Evolutionary conservation across 2,329 filamentous ascomycete species (phyloP).

Genomic region (Ampelomyces quisqualis): DNA sequence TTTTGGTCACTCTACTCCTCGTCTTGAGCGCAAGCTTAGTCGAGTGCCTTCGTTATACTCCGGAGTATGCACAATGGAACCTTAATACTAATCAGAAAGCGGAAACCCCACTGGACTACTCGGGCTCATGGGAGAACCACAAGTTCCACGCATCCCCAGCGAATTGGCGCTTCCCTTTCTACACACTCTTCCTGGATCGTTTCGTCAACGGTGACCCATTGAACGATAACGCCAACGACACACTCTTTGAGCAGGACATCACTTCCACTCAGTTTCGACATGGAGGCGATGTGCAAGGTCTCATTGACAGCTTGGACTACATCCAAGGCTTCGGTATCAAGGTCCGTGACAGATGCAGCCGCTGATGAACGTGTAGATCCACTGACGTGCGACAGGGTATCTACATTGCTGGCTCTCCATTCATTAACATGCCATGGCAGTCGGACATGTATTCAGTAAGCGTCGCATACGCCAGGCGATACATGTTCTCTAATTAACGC

Average conservation of each 20-base stretch:
- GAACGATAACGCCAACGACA: background rate
- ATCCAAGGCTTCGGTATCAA: background rate
- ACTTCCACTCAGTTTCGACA: background rate
- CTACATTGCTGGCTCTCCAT: background rate
- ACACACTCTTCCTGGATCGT: background rate
- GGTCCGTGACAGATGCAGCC: background rate
- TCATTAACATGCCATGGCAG: background rate
- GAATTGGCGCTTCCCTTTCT: background rate
- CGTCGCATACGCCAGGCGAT: background rate
- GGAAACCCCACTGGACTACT: background rate
- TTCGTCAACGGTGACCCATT: background rate
- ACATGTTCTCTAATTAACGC: background rate
- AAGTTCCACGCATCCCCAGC: background rate
- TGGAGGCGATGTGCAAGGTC: background rate
- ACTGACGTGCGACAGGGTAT: background rate
- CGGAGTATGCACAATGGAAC: background rate
- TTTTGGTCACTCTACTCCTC: background rate
- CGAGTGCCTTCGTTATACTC: background rate
- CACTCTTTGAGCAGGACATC: constrained; percentile 1
- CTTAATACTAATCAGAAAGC: constrained; percentile 1
- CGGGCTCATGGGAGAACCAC: background rate
- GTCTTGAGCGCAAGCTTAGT: background rate
- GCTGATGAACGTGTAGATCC: background rate
- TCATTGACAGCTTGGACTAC: constrained; percentile 1
- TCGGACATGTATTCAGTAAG: background rate